Base-by-base conservation (phyloP, 768 basidiomycete genomes). In the Panaeolus cyanescens region DNA sequence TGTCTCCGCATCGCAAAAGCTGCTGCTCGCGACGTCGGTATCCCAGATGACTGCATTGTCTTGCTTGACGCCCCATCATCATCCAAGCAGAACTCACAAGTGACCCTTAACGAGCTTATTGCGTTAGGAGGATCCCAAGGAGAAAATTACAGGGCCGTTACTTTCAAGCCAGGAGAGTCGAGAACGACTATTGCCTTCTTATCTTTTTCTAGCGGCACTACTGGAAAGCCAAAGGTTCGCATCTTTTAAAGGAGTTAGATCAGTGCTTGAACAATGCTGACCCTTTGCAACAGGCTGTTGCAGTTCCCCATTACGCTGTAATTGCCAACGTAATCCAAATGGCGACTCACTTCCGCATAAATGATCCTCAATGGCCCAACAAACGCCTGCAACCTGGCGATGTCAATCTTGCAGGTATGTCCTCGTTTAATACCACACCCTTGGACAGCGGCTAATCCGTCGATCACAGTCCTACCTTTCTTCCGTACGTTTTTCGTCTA, bases 161-260 rank as follows among this genome's bases (percentile, higher is more conserved):
- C 67, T 31, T 76, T 91, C 39, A 65, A 67, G 25, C 77, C 79
- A 12, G 90, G 88, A 9, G 89, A 89, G 71, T 85, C 79, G 25
- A 86, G 80, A 68, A 83, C 76, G 12, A 82, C 84, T 42, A 61
- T 91, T 13, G 90, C 91, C 5, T 86, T 91, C 65, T 74, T 91
- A 58, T 84, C 81, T 56, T 89, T 92, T 65, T 91, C 90, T 1
- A 90, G 89, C 63, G 90, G 90, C 7, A 92, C 90, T 22, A 92
- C 90, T 15, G 89, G 89, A 70, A 75, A 72, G 67, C 77, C 25
- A 36, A 30, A 60, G 22, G 34, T 9, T 40, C n/a, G 22, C 40
- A 37, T 40, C 25, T 7, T 37, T 17, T 37, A 12, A 32, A 77
- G 75, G 75, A 55, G 75, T 73, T 64, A 75, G 77, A 45, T 77